Percentiles rank a stretch among this genome's conserved stretches.
phyloP scores from a whole-genome alignment of 2,329 filamentous ascomycete species.

The Hymenoscyphus fraxineus region DNA sequence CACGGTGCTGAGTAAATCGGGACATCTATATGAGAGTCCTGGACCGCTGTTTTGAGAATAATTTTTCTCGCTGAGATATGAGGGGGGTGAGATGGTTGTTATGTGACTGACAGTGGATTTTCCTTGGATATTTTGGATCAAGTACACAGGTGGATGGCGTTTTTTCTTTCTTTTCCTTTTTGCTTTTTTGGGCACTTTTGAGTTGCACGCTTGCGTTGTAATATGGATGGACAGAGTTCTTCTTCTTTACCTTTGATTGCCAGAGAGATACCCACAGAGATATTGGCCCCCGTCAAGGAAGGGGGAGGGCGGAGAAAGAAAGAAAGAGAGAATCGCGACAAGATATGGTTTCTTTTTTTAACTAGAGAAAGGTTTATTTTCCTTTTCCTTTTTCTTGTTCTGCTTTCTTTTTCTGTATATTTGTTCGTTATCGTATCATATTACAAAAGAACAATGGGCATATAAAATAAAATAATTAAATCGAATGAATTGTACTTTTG shows the following conservation, averaged over 20 bases:
- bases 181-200: background rate
- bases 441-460: too few relatives aligned
- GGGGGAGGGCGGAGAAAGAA: too few relatives aligned
- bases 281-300: background rate
- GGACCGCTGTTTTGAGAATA: constrained; percentile 36
- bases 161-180: background rate
- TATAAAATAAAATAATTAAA: background rate
- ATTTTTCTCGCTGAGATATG: background rate
- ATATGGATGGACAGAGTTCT: background rate
- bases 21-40: constrained; percentile 63
- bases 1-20: constrained; percentile 75
- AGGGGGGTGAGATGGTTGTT: constrained; percentile 13
- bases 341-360: constrained; percentile 2
- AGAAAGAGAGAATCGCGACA: background rate
- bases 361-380: background rate
- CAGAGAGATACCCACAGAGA: constrained; percentile 9
- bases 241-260: constrained; percentile 3
- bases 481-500: background rate
- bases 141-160: background rate
- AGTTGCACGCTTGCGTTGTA: background rate
- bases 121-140: background rate
- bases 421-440: too few relatives aligned
- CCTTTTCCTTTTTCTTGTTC: too few relatives aligned
- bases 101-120: background rate
- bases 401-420: too few relatives aligned